Evolutionary conservation across 108 stramenopile genomes (phyloP).

Genomic region (Skeletonema menzelii): DNA sequence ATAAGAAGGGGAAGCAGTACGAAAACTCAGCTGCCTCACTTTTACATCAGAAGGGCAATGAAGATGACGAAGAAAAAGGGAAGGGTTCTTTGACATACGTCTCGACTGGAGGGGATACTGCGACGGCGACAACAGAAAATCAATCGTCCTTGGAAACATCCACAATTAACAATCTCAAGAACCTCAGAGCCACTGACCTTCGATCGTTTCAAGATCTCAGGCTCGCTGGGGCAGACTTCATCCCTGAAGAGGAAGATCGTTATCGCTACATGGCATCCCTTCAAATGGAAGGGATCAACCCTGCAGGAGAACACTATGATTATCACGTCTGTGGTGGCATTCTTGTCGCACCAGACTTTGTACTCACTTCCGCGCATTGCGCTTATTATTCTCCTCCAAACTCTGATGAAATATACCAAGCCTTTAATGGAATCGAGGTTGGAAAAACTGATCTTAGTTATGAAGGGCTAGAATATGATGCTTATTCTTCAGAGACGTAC

Average conservation of each 20-base stretch:
- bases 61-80: background rate
- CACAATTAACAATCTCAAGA: background rate
- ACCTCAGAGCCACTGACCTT: background rate
- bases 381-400: slow-evolving; percentile 35
- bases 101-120: background rate
- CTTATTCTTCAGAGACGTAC: slow-evolving; percentile 14
- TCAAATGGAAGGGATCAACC: slow-evolving; percentile 37
- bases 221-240: background rate
- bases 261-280: slow-evolving; percentile 51
- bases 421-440: slow-evolving; percentile 49
- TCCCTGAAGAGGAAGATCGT: slow-evolving; percentile 12
- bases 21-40: background rate
- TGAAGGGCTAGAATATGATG: slow-evolving; percentile 18
- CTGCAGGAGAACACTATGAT: slow-evolving; percentile 27
- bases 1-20: background rate
- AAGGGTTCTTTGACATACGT: background rate
- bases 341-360: slow-evolving; percentile 54
- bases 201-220: background rate
- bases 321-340: slow-evolving; percentile 51
- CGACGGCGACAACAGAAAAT: background rate
- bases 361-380: slow-evolving; percentile 61
- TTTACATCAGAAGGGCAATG: slow-evolving; percentile 1
- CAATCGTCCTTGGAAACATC: background rate
- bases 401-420: slow-evolving; percentile 9
- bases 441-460: slow-evolving; percentile 24